Evolutionary conservation across 2,329 filamentous ascomycete genomes (phyloP), one percentile per base, ranked within the genome.

Genomic region (Zymoseptoria ardabiliae): DNA sequence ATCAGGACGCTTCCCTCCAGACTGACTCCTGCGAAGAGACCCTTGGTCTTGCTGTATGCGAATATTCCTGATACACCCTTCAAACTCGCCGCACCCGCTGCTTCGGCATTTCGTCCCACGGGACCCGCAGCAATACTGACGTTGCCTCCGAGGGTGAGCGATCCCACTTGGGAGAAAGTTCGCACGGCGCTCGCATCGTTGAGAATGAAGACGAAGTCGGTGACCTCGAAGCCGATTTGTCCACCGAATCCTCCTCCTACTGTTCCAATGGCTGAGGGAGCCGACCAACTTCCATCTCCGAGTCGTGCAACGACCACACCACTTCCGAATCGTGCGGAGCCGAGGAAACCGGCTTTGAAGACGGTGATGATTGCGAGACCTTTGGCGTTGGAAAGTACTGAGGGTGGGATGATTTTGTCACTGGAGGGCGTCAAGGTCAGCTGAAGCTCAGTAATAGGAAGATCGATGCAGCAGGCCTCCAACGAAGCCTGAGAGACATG

Each of bases 11-110:
- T 93, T 21, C 94, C 94, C 74, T 99, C 94, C 66, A 99, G 79
- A 67, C 90, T 95, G 53, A 99, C 92, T 71, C 94, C 94, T 4
- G 94, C 94, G 69, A 99, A 99, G 30, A 99, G 79, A 20, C 94
- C 94, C 79, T 97, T 97, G 11, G 94, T 99, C 78, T 97, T 97
- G 73, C 89, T 94, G 81, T 99, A 99, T 70, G 90, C 90, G 79
- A 99, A 99, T 54, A 99, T 87, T 56, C 90, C 94, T 0, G 92
- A 89, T 8, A 97, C 88, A 63, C 91, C 87, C 78, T 86, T 93
- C 64, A 96, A 81, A 67, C 90, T 96, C 7, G 94, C 94, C 13
- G 92, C 93, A 64, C 94, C 94, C 41, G 94, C 93, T 11, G 94
- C 94, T 76, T 99, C 94, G 52, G 93, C 94, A 75, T 97, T 97